Conservation (phyloP, 2,329 filamentous ascomycete genomes). For the Corynespora cassiicola region DNA sequence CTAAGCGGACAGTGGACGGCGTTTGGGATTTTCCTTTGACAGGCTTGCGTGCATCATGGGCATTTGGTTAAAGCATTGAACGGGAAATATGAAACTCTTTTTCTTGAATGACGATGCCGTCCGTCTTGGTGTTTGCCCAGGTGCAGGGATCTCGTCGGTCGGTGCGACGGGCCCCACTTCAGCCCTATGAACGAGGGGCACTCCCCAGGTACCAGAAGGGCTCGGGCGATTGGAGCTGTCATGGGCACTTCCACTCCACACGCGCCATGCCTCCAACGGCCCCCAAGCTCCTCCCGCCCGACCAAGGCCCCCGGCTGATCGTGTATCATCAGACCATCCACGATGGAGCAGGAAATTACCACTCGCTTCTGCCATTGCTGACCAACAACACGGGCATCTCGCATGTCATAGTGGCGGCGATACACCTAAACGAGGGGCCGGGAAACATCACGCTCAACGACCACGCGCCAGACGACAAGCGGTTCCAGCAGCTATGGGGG, state of each 20-base stretch:
- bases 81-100: no score
- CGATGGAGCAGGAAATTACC: conserved; percentile 58
- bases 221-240: conserved; percentile 1
- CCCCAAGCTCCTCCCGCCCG: conserved; percentile 41
- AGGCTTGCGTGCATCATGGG: conserved; percentile 1
- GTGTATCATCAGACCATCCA: conserved; percentile 73
- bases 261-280: conserved; percentile 40
- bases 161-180: conserved; percentile 27
- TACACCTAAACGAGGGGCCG: conserved; percentile 78
- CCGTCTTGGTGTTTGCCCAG: no score
- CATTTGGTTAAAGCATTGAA: no score
- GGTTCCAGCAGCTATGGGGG: conserved; percentile 77
- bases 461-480: conserved; percentile 69
- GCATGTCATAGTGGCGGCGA: conserved; percentile 84
- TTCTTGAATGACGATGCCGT: no score
- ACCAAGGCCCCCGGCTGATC: conserved; percentile 52
- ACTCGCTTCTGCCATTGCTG: conserved; percentile 68
- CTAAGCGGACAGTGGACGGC: conserved; percentile 24
- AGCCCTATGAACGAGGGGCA: conserved; percentile 28
- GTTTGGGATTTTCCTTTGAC: conserved; percentile 18
- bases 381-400: conserved; percentile 69
- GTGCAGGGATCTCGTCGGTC: no score
- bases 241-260: conserved; percentile 4
- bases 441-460: conserved; percentile 80
- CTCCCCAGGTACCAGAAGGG: neutral